These are phyloP conservation scores for Lentinus tigrinus DNA, from an alignment of 768 basidiomycete genomes.

Conservation along the genomic window DNA sequence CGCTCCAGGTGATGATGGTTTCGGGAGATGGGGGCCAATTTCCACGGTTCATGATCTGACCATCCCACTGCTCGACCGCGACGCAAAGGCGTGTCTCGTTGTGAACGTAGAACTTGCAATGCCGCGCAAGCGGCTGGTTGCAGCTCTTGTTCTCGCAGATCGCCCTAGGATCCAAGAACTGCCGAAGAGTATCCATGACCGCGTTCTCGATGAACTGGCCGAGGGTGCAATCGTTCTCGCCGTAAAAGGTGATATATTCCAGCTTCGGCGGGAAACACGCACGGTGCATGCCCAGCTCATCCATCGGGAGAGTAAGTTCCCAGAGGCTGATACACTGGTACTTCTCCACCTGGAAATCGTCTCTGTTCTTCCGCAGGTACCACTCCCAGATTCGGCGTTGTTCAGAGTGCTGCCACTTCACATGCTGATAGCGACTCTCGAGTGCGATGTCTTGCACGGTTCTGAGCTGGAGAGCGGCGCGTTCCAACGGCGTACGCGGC, in stretches of 20 bases:
- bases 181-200: constrained; percentile 63
- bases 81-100: constrained; percentile 80
- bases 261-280: constrained; percentile 77
- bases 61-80: constrained; percentile 87
- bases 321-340: constrained; percentile 87
- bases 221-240: constrained; percentile 88
- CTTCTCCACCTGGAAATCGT: constrained; percentile 88
- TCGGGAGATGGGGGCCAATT: constrained; percentile 56
- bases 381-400: constrained; percentile 93
- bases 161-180: constrained; percentile 71
- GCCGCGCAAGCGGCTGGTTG: constrained; percentile 73
- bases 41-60: constrained; percentile 61
- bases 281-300: constrained; percentile 63
- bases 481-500: constrained; percentile 35
- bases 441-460: constrained; percentile 67
- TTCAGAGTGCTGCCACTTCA: constrained; percentile 83
- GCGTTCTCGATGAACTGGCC: constrained; percentile 90
- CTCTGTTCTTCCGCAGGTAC: constrained; percentile 84
- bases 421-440: constrained; percentile 67
- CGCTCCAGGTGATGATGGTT: constrained; percentile 87
- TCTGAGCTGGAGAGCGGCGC: constrained; percentile 49
- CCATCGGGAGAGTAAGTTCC: constrained; percentile 76
- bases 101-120: constrained; percentile 91
- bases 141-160: constrained; percentile 85
- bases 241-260: constrained; percentile 83